Evolutionary conservation across 2,329 filamentous ascomycete species (phyloP).

Genomic region (Periglandula ipomoeae): DNA sequence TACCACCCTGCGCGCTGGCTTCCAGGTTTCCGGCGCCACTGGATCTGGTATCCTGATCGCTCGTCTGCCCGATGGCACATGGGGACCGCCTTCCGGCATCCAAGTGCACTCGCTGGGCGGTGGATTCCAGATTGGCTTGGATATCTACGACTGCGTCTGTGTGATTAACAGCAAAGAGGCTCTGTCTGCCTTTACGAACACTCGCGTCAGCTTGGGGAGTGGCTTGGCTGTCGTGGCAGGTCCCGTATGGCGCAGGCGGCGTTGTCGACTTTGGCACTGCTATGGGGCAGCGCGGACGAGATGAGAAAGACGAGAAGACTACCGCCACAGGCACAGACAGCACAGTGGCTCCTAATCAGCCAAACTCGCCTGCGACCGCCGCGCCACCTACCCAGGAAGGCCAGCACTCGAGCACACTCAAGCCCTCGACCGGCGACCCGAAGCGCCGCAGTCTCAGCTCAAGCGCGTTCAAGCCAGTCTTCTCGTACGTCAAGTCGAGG

Average conservation of each 20-base stretch:
- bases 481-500: constrained; percentile 73
- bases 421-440: constrained; percentile 14
- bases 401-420: constrained; percentile 15
- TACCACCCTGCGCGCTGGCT: constrained; percentile 58
- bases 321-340: not conserved
- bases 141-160: constrained; percentile 83
- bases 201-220: constrained; percentile 67
- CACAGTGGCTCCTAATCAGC: not conserved
- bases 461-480: constrained; percentile 32
- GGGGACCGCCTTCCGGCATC: constrained; percentile 77
- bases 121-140: constrained; percentile 72
- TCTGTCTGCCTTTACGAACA: constrained; percentile 65
- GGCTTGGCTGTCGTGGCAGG: constrained; percentile 69
- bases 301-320: not conserved
- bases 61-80: constrained; percentile 53
- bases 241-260: constrained; percentile 60
- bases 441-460: constrained; percentile 22
- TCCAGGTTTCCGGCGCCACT: constrained; percentile 57
- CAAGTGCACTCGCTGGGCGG: constrained; percentile 71
- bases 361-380: not conserved
- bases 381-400: constrained; percentile 1
- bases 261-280: constrained; percentile 50
- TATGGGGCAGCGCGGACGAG: constrained; percentile 13
- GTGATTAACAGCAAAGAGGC: constrained; percentile 75
- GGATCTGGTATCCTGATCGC: constrained; percentile 58